A percentile compares a stretch with the other conserved stretches of the same genome.
phyloP scores from a whole-genome alignment of 2,329 filamentous ascomycete genomes.

The Metarhizium guizhouense region DNA sequence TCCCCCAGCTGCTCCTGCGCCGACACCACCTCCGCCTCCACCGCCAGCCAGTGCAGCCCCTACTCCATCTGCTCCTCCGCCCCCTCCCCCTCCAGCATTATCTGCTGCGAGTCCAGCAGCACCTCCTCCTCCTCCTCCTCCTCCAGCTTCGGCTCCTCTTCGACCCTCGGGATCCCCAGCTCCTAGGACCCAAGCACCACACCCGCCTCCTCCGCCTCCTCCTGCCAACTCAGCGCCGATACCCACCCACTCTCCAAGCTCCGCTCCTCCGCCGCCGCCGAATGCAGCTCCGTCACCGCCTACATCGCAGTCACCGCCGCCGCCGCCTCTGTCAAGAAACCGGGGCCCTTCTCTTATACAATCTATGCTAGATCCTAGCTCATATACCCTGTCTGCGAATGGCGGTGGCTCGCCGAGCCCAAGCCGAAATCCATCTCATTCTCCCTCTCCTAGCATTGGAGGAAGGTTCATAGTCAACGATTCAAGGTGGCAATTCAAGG shows the following conservation, averaged over 20 bases:
- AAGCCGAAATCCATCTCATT: conserved; percentile 21
- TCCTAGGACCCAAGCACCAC: conserved; percentile 24
- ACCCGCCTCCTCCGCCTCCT: conserved; percentile 23
- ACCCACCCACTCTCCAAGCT: conserved; percentile 19
- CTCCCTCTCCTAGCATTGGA: conserved; percentile 17
- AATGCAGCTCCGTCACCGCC: conserved; percentile 17
- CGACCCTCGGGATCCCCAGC: conserved; percentile 22
- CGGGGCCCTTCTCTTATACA: conserved; percentile 41
- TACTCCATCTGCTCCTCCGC: conserved; percentile 32
- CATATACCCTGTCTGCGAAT: conserved; percentile 64
- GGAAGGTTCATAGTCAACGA: conserved; percentile 59
- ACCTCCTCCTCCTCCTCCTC: conserved; percentile 30
- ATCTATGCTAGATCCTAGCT: conserved; percentile 64
- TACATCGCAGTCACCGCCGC: conserved; percentile 31
- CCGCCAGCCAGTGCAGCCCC: conserved; percentile 25
- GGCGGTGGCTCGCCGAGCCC: conserved; percentile 44
- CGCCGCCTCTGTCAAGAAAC: conserved; percentile 26
- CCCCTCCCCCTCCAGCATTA: conserved; percentile 34
- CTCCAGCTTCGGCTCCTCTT: conserved; percentile 27
- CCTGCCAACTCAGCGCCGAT: conserved; percentile 22
- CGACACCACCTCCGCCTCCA: conserved; percentile 25
- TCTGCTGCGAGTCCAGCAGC: conserved; percentile 31
- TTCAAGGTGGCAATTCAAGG: conserved; percentile 76
- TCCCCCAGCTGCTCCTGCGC: conserved; percentile 24
- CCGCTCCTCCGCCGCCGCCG: conserved; percentile 21